Percentiles rank a stretch among this genome's conserved stretches.
Evolutionary conservation across 2,329 filamentous ascomycete species (phyloP).

Genomic region (Colletotrichum brevisporum): DNA sequence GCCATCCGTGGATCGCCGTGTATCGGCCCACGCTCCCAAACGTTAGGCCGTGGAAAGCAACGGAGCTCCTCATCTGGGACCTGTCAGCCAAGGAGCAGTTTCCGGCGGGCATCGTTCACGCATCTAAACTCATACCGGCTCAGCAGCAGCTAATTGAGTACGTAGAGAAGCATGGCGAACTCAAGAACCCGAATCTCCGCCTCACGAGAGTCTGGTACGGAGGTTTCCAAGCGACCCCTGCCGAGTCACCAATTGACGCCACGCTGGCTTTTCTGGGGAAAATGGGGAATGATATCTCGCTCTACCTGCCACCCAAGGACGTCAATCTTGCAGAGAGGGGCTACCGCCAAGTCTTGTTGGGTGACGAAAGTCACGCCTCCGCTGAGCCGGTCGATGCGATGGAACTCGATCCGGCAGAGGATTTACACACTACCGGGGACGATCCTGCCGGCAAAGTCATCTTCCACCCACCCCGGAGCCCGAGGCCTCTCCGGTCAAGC

Average conservation of each 20-base stretch:
- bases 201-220: constrained; percentile 63
- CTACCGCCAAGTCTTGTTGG: constrained; percentile 52
- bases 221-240: constrained; percentile 47
- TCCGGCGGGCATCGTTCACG: constrained; percentile 41
- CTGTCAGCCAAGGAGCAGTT: constrained; percentile 48
- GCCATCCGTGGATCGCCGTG: constrained; percentile 67
- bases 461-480: constrained; percentile 62
- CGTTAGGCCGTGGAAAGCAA: constrained; percentile 46
- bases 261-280: constrained; percentile 56
- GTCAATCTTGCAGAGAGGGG: constrained; percentile 49
- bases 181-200: constrained; percentile 49
- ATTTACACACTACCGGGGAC: constrained; percentile 38
- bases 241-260: constrained; percentile 55
- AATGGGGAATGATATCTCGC: constrained; percentile 50
- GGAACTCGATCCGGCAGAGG: constrained; percentile 18
- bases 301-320: constrained; percentile 53
- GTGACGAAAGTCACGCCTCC: neutral
- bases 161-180: constrained; percentile 48
- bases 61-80: constrained; percentile 72
- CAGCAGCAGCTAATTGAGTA: constrained; percentile 61
- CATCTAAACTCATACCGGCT: constrained; percentile 57
- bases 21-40: constrained; percentile 61
- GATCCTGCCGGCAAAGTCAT: constrained; percentile 53
- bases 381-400: constrained; percentile 32
- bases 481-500: constrained; percentile 40